A percentile compares a stretch with the other conserved stretches of the same genome.
Evolutionary conservation across 139 green algal species (phyloP).

Genomic region (Chlamydomonas asymmetrica): DNA sequence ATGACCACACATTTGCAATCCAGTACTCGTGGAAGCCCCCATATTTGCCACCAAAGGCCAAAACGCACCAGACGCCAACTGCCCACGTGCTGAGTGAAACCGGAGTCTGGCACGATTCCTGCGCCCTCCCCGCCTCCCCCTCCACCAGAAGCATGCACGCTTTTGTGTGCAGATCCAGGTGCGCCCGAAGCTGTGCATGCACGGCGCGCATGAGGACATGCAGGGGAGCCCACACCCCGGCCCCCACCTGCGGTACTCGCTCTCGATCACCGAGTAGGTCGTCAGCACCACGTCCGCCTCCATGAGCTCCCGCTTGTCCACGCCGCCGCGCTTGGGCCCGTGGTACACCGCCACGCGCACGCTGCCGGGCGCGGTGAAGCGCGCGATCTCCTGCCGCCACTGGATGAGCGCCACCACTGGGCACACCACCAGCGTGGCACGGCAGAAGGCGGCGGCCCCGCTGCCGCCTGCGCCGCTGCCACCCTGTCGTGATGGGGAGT

Average conservation of each 20-base stretch:
- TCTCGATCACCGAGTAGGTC: constrained; percentile 90
- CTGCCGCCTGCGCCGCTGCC: not conserved
- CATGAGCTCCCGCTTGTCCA: constrained; percentile 48
- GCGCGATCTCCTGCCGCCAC: constrained; percentile 89
- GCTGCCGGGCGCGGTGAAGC: constrained; percentile 69
- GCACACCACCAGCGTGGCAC: constrained; percentile 92
- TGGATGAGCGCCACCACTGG: constrained; percentile 92
- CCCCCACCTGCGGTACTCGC: constrained; percentile 66
- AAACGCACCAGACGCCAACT: too few relatives aligned
- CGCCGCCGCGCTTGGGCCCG: constrained; percentile 48
- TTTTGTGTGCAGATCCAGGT: too few relatives aligned
- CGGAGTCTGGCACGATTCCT: too few relatives aligned
- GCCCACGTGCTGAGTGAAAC: too few relatives aligned
- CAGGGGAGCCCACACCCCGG: not conserved
- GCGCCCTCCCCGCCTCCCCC: too few relatives aligned
- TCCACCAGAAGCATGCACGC: too few relatives aligned
- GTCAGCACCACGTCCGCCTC: constrained; percentile 88
- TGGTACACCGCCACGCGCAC: constrained; percentile 87
- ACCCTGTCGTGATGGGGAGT: too few relatives aligned
- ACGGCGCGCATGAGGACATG: not conserved
- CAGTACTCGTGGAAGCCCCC: too few relatives aligned
- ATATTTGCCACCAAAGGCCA: too few relatives aligned
- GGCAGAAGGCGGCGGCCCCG: constrained; percentile 25
- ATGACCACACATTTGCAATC: too few relatives aligned
- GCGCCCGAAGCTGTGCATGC: too few relatives aligned